phyloP scores from a whole-genome alignment of 768 basidiomycete genomes.

The Candolleomyces aberdarensis region DNA sequence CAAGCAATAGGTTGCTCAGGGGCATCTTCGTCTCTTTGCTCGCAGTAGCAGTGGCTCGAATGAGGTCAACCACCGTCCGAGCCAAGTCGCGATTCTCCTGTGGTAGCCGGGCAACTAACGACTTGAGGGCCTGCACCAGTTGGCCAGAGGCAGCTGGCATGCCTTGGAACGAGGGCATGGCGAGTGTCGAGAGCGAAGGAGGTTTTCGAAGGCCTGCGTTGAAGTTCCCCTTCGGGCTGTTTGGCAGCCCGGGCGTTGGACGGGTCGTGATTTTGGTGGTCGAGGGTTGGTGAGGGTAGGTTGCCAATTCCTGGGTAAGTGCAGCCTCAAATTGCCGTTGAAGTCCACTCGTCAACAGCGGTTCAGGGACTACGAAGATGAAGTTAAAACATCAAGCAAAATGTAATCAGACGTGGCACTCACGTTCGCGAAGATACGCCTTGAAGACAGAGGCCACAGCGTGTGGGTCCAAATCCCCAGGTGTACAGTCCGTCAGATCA shows the following conservation, averaged over 20 bases:
- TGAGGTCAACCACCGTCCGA: conserved; percentile 75
- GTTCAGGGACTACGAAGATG: conserved; percentile 68
- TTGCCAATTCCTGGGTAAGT: conserved; percentile 48
- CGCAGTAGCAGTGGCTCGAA: conserved; percentile 67
- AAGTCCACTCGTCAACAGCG: conserved; percentile 73
- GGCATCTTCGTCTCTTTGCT: conserved; percentile 88
- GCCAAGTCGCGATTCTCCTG: conserved; percentile 82
- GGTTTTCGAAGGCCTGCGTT: conserved; percentile 58
- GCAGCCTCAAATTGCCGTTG: conserved; percentile 78
- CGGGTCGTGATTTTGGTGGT: not conserved
- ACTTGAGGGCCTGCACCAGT: conserved; percentile 54
- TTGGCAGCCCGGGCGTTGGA: conserved; percentile 30
- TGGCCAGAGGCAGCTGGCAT: conserved; percentile 59
- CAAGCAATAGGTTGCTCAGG: conserved; percentile 79
- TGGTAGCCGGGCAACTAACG: conserved; percentile 68
- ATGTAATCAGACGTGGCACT: conserved; percentile 30
- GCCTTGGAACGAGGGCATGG: conserved; percentile 64
- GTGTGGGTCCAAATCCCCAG: conserved; percentile 90
- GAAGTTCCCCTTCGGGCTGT: conserved; percentile 33
- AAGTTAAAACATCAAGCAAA: not conserved
- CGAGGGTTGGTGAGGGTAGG: conserved; percentile 25
- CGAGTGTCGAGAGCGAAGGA: conserved; percentile 76
- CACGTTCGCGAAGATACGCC: conserved; percentile 88
- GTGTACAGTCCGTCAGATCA: conserved; percentile 72
- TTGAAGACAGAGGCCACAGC: conserved; percentile 93